These are phyloP conservation scores for Apiospora saccharicola DNA, from an alignment of 2,329 filamentous ascomycete genomes.

Conservation along the genomic window DNA sequence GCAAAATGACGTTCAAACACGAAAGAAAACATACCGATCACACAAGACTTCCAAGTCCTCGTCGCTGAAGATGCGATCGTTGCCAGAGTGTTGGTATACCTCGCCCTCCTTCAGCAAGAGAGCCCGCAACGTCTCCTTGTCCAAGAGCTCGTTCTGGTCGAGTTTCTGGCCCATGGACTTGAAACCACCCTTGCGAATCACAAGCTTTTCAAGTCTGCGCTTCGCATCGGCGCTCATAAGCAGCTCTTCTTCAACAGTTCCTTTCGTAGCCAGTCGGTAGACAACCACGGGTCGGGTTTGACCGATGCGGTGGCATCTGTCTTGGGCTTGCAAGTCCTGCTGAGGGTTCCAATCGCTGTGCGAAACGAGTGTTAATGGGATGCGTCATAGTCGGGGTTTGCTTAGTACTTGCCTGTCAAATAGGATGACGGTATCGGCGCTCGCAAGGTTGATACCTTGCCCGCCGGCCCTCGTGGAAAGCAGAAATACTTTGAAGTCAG, in stretches of 20 bases:
- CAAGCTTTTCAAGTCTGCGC: constrained; percentile 87
- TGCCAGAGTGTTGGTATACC: constrained; percentile 65
- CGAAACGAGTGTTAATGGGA: constrained; percentile 76
- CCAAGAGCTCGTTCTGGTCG: constrained; percentile 59
- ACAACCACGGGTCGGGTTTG: constrained; percentile 96
- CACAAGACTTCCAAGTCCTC: constrained; percentile 80
- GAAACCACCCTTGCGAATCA: constrained; percentile 93
- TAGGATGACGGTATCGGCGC: constrained; percentile 95
- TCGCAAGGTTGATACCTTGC: constrained; percentile 99
- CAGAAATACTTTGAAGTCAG: constrained; percentile 78
- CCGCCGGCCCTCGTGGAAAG: constrained; percentile 95
- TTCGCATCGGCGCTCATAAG: constrained; percentile 91
- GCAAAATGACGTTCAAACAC: neutral
- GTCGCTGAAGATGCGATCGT: constrained; percentile 74
- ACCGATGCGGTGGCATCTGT: constrained; percentile 94
- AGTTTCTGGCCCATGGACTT: constrained; percentile 71
- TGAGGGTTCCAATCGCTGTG: constrained; percentile 98
- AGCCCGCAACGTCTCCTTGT: constrained; percentile 67
- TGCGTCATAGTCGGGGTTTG: constrained; percentile 76
- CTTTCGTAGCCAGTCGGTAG: constrained; percentile 95
- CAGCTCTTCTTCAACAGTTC: constrained; percentile 98
- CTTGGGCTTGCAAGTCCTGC: constrained; percentile 98
- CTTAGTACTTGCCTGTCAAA: constrained; percentile 96
- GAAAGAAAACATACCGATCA: constrained; percentile 61
- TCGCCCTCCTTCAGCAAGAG: constrained; percentile 76